Base-by-base conservation (phyloP, 306 rosid genomes). In the Quercus alba region DNA sequence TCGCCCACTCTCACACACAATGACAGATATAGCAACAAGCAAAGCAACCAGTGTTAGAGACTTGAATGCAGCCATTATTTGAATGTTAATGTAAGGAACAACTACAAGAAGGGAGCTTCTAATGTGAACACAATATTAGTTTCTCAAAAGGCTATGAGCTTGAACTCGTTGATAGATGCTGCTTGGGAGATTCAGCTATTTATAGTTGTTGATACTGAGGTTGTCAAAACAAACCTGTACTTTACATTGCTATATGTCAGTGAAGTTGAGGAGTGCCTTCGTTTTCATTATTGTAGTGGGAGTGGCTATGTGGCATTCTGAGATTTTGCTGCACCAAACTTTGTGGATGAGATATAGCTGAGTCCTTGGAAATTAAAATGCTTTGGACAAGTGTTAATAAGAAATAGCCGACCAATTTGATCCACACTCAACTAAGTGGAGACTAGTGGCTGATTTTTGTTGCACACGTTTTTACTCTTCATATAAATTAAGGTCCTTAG, bases 391-490 rank as follows among this genome's bases (percentile, higher is more conserved):
- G 86, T 84, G 88, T 57, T 74, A 46, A 75, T 74, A 46, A 75
- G 28, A 35, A 20, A 70, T 25, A 56, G 72, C 74, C 61, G 56
- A 75, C 74, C 80, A 84, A 81, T 79, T 62, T 81, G 56, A 79
- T 76, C 61, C 30, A 77, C 88, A 87, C 85, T 87, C 33, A 76
- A 63, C 81, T 1, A 77, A 84, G 86, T 87, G 90, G 88, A 80
- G 72, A 5, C 64, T 70, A 75, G 77, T 79, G 66, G 70, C 25
- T 75, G 21, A 9, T 10, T 44, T 44, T 44, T 44, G 51, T 44
- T 44, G 51, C 51, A 7, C 51, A 10, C 3, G 3, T 44, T 8
- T 44, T 9, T 44, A 8, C 38, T 33, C 38, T 33, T 33, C 38
- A 33, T 33, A 5, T 33, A 33, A 33, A 30, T 4, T 30, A 30